phyloP scores from a whole-genome alignment of 2,329 filamentous ascomycete genomes.

The Nemania sp. region DNA sequence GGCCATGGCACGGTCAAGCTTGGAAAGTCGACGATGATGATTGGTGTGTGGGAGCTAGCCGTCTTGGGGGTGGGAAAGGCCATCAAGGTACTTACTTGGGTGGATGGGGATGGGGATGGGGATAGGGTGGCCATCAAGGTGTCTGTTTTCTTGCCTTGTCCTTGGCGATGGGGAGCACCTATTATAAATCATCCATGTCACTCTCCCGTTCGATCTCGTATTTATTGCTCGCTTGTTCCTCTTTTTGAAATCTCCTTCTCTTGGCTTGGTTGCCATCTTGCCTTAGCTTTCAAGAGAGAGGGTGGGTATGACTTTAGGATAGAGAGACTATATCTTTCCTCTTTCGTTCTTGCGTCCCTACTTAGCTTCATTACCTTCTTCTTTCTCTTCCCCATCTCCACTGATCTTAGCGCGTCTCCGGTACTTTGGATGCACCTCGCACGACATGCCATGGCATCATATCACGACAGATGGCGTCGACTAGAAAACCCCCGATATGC shows the following conservation, averaged over 20 bases:
- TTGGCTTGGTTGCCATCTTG: background rate
- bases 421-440: conserved; percentile 24
- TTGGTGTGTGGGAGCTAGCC: conserved; percentile 10
- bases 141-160: conserved; percentile 19
- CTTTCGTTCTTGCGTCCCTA: background rate
- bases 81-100: conserved; percentile 31
- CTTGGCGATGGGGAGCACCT: conserved; percentile 18
- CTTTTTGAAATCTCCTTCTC: background rate
- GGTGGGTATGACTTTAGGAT: background rate
- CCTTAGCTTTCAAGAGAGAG: background rate
- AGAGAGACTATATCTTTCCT: background rate
- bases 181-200: conserved; percentile 33
- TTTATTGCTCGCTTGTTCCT: background rate
- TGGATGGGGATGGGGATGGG: conserved; percentile 6
- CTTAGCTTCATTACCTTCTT: background rate
- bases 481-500: background rate
- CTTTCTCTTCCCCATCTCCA: background rate
- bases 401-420: conserved; percentile 12
- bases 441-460: conserved; percentile 32
- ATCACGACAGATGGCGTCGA: conserved; percentile 30
- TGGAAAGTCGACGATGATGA: conserved; percentile 22
- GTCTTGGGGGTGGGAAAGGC: conserved; percentile 12
- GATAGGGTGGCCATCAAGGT: conserved; percentile 36
- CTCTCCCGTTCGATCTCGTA: too few relatives aligned
- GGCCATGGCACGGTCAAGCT: conserved; percentile 10